Base-by-base conservation (phyloP, 805 yeast genomes). In the Metschnikowia baotianmanensis region DNA sequence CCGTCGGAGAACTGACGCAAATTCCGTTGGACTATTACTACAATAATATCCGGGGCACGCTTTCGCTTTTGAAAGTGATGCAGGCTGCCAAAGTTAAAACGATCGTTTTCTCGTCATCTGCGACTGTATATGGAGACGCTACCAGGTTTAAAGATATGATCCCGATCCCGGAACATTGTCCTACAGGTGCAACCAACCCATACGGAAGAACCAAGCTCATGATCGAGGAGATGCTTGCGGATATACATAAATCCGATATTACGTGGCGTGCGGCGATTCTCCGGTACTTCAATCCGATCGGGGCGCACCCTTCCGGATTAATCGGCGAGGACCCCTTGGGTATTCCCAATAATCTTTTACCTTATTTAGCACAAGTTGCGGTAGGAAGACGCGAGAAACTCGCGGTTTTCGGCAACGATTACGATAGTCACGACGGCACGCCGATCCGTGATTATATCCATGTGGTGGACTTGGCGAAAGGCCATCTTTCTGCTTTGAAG, bases 101-200 rank as follows among this genome's bases (percentile, higher is more conserved):
- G 12, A 60, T 86, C 40, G 88, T 86, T 12, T 85, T 86, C 61
- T 78, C 86, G 27, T 82, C 90, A 2, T 80, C 87, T 21, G 93
- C 93, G 9, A 85, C 93, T 10, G 91, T 86, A 4, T 85, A 86
- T 53, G 95, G 93, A 10, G 91, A 83, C 57, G 90, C 82, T 22
- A 79, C 86, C 8, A 68, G 87, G 32, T 83, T 82, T 56, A 77
- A 76, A 38, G 71, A 80, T 54, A 80, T 80, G 81, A 80, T 82
- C 40, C 91, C 91, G 22, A 83, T 84, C 38, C 90, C 90, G 11
- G 93, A 84, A 54, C 74, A 73, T 43, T 83, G 88, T 59, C 89
- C 89, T 16, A 74, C 77, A 34, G 86, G 76, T 39, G 86, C 93
- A 24, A 78, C 86, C 4, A 80, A 82, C 43, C 91, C 95, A 2